A percentile compares a stretch with the other conserved stretches of the same genome.
Conservation (phyloP, 2,329 filamentous ascomycete genomes). For the Claviceps sp. region DNA sequence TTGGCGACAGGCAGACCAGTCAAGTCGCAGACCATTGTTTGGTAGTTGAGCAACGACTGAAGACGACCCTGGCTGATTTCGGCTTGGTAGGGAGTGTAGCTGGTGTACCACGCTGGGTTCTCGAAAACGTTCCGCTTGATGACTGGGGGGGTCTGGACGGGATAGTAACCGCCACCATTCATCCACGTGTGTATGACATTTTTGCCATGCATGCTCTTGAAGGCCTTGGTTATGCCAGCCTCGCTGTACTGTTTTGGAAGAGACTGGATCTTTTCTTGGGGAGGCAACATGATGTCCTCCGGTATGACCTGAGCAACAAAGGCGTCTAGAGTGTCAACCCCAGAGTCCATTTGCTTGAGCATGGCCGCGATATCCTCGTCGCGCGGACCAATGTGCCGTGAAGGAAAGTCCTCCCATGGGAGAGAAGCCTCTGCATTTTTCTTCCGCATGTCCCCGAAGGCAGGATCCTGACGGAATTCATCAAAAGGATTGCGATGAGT, state of each 20-base stretch:
- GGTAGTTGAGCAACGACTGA: slow-evolving; percentile 88
- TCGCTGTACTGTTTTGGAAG: slow-evolving; percentile 38
- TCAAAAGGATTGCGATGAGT: background rate
- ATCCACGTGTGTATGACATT: slow-evolving; percentile 46
- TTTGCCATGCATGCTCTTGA: slow-evolving; percentile 24
- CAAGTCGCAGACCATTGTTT: slow-evolving; percentile 81
- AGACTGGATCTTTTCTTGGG: slow-evolving; percentile 21
- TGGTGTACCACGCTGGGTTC: slow-evolving; percentile 94
- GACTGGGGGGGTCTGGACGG: slow-evolving; percentile 73
- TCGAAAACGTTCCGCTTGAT: slow-evolving; percentile 89
- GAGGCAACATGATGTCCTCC: slow-evolving; percentile 48
- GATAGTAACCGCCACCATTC: slow-evolving; percentile 81
- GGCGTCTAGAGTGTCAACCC: slow-evolving; percentile 58
- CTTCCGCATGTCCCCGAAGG: slow-evolving; percentile 12
- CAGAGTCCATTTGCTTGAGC: slow-evolving; percentile 67
- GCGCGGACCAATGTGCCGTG: slow-evolving; percentile 78
- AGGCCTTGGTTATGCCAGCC: slow-evolving; percentile 9
- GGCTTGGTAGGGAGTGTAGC: slow-evolving; percentile 93
- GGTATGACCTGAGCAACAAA: slow-evolving; percentile 81
- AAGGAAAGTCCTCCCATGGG: slow-evolving; percentile 41
- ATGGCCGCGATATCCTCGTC: slow-evolving; percentile 58
- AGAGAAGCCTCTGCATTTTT: slow-evolving; percentile 9
- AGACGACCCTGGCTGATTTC: slow-evolving; percentile 93
- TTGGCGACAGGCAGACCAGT: slow-evolving; percentile 82
- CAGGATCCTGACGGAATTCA: slow-evolving; percentile 10